These are phyloP conservation scores for Microcos paniculata DNA, from an alignment of 345 rosid species.

Conservation along the genomic window DNA sequence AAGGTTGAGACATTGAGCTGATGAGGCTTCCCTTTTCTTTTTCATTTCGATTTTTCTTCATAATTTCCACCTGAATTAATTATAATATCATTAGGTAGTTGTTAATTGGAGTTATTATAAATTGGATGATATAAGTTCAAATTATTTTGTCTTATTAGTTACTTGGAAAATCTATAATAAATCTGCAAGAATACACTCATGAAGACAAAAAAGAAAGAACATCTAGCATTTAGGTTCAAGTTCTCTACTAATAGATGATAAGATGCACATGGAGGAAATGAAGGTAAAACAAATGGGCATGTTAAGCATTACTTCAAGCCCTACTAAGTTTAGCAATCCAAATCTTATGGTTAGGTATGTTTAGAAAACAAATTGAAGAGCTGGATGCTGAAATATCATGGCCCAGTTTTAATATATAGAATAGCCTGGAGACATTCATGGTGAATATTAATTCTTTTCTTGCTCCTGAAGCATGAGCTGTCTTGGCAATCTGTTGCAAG, in stretches of 20 bases:
- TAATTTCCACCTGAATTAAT: background rate
- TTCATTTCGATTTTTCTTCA: background rate
- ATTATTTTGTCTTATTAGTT: background rate
- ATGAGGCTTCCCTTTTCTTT: background rate
- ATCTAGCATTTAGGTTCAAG: background rate
- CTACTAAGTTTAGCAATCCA: background rate
- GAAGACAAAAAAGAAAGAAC: background rate
- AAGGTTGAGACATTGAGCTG: background rate
- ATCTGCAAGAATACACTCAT: background rate
- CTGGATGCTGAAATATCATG: background rate
- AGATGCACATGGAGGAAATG: conserved; percentile 7
- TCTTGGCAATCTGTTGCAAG: background rate
- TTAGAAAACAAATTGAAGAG: background rate
- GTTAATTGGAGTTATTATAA: background rate
- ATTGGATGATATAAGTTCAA: background rate
- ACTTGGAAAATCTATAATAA: background rate
- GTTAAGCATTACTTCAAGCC: background rate
- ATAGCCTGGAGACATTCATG: background rate
- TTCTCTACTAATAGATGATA: background rate
- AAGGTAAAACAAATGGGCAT: background rate
- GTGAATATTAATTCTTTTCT: background rate
- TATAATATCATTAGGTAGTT: background rate
- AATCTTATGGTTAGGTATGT: background rate
- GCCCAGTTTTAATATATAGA: background rate
- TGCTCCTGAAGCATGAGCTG: conserved; percentile 14